These are phyloP conservation scores for Boeremia lycopersici DNA, from an alignment of 2,329 filamentous ascomycete genomes.

Conservation along the genomic window DNA sequence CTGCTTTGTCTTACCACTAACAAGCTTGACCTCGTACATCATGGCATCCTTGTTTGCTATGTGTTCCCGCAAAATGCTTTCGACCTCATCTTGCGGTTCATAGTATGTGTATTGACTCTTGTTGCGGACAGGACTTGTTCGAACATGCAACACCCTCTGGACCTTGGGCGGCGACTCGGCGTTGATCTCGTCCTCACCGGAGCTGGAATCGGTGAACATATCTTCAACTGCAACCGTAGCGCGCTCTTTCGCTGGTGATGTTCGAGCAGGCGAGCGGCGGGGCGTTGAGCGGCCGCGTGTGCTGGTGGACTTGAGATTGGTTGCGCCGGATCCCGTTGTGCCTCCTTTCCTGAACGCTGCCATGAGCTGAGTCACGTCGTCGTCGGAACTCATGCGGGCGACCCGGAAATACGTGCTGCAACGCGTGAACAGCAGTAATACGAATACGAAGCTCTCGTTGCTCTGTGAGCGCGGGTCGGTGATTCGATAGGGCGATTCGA, in stretches of 20 bases:
- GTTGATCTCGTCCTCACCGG: constrained; percentile 4
- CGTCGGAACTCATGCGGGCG: constrained; percentile 33
- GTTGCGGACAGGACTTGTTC: constrained; percentile 31
- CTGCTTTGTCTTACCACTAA: constrained; percentile 47
- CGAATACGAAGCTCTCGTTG: neutral
- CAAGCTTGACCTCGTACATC: constrained; percentile 51
- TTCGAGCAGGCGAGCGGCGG: neutral
- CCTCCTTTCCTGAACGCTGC: constrained; percentile 31
- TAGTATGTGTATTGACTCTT: constrained; percentile 44
- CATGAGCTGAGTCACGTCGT: constrained; percentile 34
- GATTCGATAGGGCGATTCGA: neutral
- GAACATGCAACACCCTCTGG: constrained; percentile 32
- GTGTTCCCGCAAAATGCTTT: constrained; percentile 49
- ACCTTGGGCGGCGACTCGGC: neutral
- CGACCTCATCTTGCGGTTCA: constrained; percentile 43
- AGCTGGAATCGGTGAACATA: constrained; percentile 24
- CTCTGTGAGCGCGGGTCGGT: neutral
- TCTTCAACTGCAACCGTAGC: constrained; percentile 22
- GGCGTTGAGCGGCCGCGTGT: neutral
- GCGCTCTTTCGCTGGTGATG: neutral
- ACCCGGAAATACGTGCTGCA: neutral
- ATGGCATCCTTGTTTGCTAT: constrained; percentile 40
- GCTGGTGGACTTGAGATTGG: neutral
- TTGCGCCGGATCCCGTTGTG: neutral
- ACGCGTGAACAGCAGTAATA: neutral